Evolutionary conservation across 805 yeast species (phyloP).

Genomic region (Candida krabiensis): DNA sequence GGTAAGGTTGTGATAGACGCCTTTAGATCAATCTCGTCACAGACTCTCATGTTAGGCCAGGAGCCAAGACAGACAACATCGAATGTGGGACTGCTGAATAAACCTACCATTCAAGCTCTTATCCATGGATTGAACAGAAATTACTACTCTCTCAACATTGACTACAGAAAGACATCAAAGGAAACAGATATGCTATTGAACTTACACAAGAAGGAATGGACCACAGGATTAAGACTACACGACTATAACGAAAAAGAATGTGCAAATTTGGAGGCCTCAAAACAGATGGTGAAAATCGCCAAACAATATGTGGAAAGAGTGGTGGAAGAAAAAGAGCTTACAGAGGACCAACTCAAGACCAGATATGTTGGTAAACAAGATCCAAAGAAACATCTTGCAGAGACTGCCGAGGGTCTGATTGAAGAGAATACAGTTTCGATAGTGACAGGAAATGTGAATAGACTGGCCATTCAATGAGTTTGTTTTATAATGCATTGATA

Average conservation of each 20-base stretch:
- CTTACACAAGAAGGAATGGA: slow-evolving; percentile 95
- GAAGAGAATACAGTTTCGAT: slow-evolving; percentile 90
- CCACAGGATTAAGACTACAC: slow-evolving; percentile 77
- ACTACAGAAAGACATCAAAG: slow-evolving; percentile 86
- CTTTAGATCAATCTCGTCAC: slow-evolving; percentile 87
- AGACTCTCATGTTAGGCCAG: slow-evolving; percentile 88
- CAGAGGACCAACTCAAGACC: slow-evolving; percentile 87
- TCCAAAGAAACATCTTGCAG: slow-evolving; percentile 95
- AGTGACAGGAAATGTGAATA: slow-evolving; percentile 85
- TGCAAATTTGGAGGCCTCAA: slow-evolving; percentile 68
- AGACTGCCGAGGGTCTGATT: slow-evolving; percentile 79
- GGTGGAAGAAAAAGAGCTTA: slow-evolving; percentile 84
- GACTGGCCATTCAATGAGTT: slow-evolving; percentile 75
- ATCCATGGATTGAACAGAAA: slow-evolving; percentile 97
- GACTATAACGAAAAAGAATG: slow-evolving; percentile 79
- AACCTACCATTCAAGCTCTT: slow-evolving; percentile 94
- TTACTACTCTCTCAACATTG: slow-evolving; percentile 92
- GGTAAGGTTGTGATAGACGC: slow-evolving; percentile 99
- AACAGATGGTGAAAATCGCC: slow-evolving; percentile 85
- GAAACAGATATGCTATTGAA: slow-evolving; percentile 94
- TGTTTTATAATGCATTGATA: slow-evolving; percentile 4
- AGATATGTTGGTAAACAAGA: slow-evolving; percentile 98
- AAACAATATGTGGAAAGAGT: slow-evolving; percentile 87
- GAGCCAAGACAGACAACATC: slow-evolving; percentile 98
- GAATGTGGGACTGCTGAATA: slow-evolving; percentile 90